Conservation (phyloP, 352 stramenopile species). For the Phytophthora kernoviae region DNA sequence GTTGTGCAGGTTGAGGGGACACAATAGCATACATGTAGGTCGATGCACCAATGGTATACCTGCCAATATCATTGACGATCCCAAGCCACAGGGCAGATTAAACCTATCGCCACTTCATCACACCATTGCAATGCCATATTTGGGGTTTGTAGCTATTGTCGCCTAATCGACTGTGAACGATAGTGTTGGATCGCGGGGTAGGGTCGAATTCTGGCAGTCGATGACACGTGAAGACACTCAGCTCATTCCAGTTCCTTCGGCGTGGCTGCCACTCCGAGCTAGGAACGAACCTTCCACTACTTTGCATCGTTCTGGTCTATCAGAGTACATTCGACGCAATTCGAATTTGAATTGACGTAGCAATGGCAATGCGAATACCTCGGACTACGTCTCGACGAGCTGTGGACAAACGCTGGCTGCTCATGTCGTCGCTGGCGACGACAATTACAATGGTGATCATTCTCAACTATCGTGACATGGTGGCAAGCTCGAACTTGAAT, state of each 20-base stretch:
- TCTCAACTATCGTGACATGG: slow-evolving; percentile 43
- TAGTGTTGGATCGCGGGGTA: slow-evolving; percentile 26
- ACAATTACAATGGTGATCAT: slow-evolving; percentile 27
- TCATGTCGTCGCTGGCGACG: slow-evolving; percentile 27
- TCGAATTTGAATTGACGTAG: too few relatives aligned
- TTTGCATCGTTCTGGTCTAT: too few relatives aligned
- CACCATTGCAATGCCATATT: background rate
- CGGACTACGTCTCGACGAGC: background rate
- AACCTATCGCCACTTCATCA: too few relatives aligned
- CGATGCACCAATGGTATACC: too few relatives aligned
- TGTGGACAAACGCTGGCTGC: slow-evolving; percentile 15
- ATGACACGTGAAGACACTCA: too few relatives aligned
- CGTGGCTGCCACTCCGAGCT: slow-evolving; percentile 7
- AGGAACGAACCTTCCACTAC: slow-evolving; percentile 1
- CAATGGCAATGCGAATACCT: slow-evolving; percentile 9
- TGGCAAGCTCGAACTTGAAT: slow-evolving; percentile 4
- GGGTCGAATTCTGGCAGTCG: background rate
- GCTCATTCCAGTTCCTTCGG: too few relatives aligned
- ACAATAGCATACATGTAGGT: too few relatives aligned
- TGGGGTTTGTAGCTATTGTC: too few relatives aligned
- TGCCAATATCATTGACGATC: too few relatives aligned
- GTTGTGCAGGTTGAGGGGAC: too few relatives aligned
- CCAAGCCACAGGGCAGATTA: too few relatives aligned
- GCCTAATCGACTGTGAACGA: slow-evolving; percentile 14
- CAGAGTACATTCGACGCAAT: too few relatives aligned